Evolutionary conservation across 331 rosid species (phyloP).

Genomic region (Rosa hybrid): DNA sequence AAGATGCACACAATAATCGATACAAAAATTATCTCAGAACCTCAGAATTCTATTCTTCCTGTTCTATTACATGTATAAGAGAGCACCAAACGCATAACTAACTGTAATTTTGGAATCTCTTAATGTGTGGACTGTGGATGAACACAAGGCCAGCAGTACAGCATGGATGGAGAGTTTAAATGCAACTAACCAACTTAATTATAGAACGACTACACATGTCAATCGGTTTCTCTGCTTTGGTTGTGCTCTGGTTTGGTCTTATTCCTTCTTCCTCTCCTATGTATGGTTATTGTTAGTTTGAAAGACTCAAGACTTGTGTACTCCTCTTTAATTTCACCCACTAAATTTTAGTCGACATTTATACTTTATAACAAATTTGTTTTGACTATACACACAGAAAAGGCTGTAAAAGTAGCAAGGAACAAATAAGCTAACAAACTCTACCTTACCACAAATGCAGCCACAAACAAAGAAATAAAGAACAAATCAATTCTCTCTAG

Average conservation of each 20-base stretch:
- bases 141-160: neutral
- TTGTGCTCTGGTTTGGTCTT: neutral
- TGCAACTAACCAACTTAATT: neutral
- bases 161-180: neutral
- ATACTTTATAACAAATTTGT: neutral
- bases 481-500: neutral
- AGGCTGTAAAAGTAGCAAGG: neutral
- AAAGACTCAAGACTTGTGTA: too few species aligned
- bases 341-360: neutral
- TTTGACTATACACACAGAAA: neutral
- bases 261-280: slow-evolving; percentile 6
- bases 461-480: neutral
- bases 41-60: neutral
- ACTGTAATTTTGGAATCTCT: neutral
- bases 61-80: neutral
- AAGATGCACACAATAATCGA: neutral
- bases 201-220: slow-evolving; percentile 1
- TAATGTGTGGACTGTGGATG: neutral
- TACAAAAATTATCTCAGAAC: neutral
- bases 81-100: neutral
- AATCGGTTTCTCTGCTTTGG: slow-evolving; percentile 6
- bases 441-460: neutral
- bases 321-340: too few species aligned
- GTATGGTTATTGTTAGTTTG: too few species aligned
- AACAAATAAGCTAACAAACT: neutral